These are phyloP conservation scores for Cylindrotheca fusiformis DNA, from an alignment of 108 stramenopile species.

Conservation along the genomic window DNA sequence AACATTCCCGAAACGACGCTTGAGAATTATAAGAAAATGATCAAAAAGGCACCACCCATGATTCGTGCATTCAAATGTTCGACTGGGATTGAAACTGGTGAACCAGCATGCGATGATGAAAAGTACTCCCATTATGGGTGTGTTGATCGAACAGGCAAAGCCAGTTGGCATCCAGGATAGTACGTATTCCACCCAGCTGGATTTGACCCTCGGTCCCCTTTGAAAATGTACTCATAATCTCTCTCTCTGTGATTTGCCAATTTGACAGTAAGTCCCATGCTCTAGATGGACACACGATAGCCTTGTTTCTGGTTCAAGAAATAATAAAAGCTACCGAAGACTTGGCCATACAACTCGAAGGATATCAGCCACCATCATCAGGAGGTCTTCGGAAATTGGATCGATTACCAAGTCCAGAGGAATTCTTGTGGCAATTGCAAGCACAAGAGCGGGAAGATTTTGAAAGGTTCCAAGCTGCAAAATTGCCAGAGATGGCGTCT, in stretches of 20 bases:
- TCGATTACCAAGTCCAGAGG: background rate
- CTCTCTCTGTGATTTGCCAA: background rate
- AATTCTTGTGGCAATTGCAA: background rate
- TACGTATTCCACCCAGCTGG: background rate
- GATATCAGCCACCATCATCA: background rate
- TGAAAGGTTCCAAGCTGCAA: background rate
- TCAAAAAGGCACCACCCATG: conserved; percentile 25
- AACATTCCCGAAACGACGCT: conserved; percentile 29
- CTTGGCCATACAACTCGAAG: conserved; percentile 1
- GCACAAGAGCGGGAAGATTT: background rate
- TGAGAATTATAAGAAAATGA: conserved; percentile 5
- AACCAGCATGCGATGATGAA: conserved; percentile 29
- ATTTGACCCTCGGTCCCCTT: too few species aligned
- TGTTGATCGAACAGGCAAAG: background rate
- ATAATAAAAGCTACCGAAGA: conserved; percentile 25
- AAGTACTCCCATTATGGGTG: conserved; percentile 18
- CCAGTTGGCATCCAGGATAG: conserved; percentile 6
- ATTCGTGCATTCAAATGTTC: conserved; percentile 34
- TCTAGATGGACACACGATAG: conserved; percentile 35
- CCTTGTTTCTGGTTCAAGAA: conserved; percentile 33
- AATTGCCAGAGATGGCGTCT: background rate
- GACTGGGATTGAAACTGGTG: conserved; percentile 33
- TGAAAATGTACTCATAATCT: too few species aligned
- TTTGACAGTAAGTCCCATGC: conserved; percentile 36
- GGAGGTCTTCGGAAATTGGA: too few species aligned